Conservation (phyloP, 164 flowering plant species). For the Kalanchoe fedtschenkoi region DNA sequence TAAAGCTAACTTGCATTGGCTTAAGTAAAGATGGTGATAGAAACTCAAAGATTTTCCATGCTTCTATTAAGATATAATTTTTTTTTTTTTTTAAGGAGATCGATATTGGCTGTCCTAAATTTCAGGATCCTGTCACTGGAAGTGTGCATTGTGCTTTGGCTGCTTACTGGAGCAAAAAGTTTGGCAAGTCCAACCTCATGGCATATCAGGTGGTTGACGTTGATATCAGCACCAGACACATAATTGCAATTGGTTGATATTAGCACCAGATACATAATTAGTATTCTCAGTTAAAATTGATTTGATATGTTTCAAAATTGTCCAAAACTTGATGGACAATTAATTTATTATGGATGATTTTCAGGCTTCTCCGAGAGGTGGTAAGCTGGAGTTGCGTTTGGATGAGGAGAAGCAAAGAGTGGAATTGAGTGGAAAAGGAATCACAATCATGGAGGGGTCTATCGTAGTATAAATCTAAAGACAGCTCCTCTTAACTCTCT, state of each 20-base stretch:
- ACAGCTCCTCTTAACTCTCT: too few relatives aligned
- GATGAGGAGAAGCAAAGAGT: conserved; percentile 49
- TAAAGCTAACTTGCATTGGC: too few relatives aligned
- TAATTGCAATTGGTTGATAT: neutral
- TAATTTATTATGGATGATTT: neutral
- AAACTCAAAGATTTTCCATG: too few relatives aligned
- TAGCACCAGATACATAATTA: neutral
- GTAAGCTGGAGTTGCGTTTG: conserved; percentile 42
- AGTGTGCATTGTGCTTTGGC: conserved; percentile 75
- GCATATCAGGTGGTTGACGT: conserved; percentile 25
- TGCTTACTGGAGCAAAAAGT: conserved; percentile 59
- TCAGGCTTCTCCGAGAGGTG: conserved; percentile 83
- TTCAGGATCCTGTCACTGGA: conserved; percentile 74
- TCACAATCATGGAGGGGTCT: conserved; percentile 63
- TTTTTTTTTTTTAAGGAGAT: too few relatives aligned
- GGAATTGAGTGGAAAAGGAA: conserved; percentile 51
- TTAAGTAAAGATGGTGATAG: too few relatives aligned
- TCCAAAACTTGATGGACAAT: neutral
- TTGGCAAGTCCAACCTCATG: conserved; percentile 42
- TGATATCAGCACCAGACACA: too few relatives aligned
- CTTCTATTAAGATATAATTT: too few relatives aligned
- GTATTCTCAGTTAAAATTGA: neutral
- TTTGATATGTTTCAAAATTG: neutral
- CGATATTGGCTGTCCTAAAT: too few relatives aligned
- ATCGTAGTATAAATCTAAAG: conserved; percentile 25